Base-by-base conservation (phyloP, 2,329 filamentous ascomycete genomes). In the Fusarium sp. region DNA sequence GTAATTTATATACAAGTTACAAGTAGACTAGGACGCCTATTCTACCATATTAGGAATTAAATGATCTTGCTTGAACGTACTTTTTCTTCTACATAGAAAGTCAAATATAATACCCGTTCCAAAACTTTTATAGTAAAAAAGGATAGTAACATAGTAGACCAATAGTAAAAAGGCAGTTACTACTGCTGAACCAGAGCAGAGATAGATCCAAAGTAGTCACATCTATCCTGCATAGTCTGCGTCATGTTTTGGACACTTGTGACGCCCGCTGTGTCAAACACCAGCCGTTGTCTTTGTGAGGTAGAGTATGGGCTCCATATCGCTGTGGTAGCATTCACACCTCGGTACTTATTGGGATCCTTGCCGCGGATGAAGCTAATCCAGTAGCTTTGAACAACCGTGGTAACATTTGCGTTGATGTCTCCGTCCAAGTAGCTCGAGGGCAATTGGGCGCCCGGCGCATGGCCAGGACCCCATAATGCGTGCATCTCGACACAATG, bases 331-430 rank as follows among this genome's bases (percentile, higher is more conserved):
- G 28, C 10, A 13, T 72, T 75, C 1, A 63, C 45, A n/a, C 68
- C 63, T 32, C 77, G 71, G 56, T 79, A 66, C 47, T 67, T 52
- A 46, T 93, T 94, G 0, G 91, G 92, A 75, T 94, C 82, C 44
- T 87, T 83, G 0, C 81, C 83, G 28, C 84, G 79, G 62, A 94
- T 88, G 74, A 94, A 94, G 65, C 88, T 92, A 1, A 87, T 86
- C 90, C 90, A 94, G 76, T 93, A 94, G 0, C 83, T 84, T 73
- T 92, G 89, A 33, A 91, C 84, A 0, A 90, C 78, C 0, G 85
- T 80, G 1, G 90, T 83, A 7, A 90, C 86, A 0, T 74, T 73
- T 4, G 80, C 83, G 70, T 93, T 93, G 11, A 77, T 76, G 9
- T 79, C 81, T 4, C 80, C 81, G 1, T 79, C 74, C 9, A 75